Conservation (phyloP, 2,329 filamentous ascomycete genomes). For the Fusarium dimerum region DNA sequence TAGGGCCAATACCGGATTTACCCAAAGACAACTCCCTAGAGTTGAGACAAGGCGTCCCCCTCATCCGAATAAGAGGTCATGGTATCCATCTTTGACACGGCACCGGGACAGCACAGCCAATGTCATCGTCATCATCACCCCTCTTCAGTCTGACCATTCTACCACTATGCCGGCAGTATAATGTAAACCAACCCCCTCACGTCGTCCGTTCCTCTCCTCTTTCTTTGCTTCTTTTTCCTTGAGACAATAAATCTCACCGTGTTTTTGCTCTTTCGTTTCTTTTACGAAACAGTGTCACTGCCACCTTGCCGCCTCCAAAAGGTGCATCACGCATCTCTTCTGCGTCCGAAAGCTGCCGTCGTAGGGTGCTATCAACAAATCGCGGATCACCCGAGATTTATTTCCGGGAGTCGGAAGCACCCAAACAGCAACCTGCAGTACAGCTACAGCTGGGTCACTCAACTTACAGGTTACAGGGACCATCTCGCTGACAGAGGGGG, state of each 20-base stretch:
- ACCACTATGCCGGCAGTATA: neutral
- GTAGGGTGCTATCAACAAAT: conserved; percentile 17
- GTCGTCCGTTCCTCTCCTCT: neutral
- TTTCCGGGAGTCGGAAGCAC: neutral
- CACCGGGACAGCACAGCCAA: neutral
- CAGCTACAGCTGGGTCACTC: neutral
- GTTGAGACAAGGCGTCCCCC: no score
- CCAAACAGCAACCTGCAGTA: neutral
- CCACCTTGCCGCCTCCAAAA: conserved; percentile 2
- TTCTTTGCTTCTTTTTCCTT: neutral
- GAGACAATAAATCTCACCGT: conserved; percentile 3
- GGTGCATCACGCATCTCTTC: conserved; percentile 12
- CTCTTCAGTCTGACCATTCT: conserved; percentile 16
- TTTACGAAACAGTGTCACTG: neutral
- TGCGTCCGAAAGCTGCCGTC: conserved; percentile 13
- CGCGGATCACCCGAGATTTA: conserved; percentile 8
- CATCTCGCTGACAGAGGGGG: no score
- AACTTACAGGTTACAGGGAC: neutral
- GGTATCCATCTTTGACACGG: no score
- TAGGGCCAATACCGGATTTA: neutral
- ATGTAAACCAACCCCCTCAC: neutral
- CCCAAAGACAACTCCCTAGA: neutral
- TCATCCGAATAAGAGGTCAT: no score
- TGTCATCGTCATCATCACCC: conserved; percentile 19
- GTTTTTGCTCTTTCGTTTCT: neutral